Percentiles rank a stretch among this genome's conserved stretches.
phyloP scores from a whole-genome alignment of 306 rosid genomes.

The Gastrolobium bilobum region DNA sequence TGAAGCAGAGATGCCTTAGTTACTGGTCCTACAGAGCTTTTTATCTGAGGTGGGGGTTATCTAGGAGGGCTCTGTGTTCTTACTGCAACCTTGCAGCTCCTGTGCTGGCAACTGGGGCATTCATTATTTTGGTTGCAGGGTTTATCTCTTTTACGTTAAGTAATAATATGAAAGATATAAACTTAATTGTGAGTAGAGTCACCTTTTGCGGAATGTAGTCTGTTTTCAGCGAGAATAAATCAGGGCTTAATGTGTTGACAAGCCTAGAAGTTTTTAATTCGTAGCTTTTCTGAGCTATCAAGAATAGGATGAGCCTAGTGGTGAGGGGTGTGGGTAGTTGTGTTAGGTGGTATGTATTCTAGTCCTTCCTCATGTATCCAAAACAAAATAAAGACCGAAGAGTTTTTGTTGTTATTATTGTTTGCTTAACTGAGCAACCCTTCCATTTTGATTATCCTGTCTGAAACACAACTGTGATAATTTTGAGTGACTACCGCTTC shows the following conservation, averaged over 20 bases:
- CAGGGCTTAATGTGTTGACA: slow-evolving; percentile 40
- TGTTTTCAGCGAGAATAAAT: slow-evolving; percentile 44
- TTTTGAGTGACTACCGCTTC: neutral
- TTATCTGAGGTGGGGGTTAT: slow-evolving; percentile 35
- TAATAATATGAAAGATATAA: slow-evolving; percentile 66
- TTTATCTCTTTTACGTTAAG: slow-evolving; percentile 48
- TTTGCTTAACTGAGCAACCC: neutral
- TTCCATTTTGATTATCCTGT: neutral
- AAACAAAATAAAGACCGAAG: neutral
- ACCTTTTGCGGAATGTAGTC: slow-evolving; percentile 53
- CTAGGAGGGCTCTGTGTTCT: slow-evolving; percentile 25
- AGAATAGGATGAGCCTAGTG: too few species aligned
- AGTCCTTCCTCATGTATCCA: too few species aligned
- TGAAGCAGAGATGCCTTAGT: slow-evolving; percentile 50
- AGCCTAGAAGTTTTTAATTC: slow-evolving; percentile 25
- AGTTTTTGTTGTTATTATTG: neutral
- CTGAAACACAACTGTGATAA: neutral
- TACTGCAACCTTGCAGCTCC: slow-evolving; percentile 46
- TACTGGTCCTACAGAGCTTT: slow-evolving; percentile 53
- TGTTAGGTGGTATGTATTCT: too few species aligned
- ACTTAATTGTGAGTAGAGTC: slow-evolving; percentile 47
- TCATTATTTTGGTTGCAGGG: slow-evolving; percentile 47
- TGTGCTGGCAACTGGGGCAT: slow-evolving; percentile 45
- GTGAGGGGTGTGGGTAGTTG: too few species aligned
- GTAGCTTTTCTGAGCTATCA: slow-evolving; percentile 24